These are phyloP conservation scores for Cercospora zeina DNA, from an alignment of 2,329 filamentous ascomycete species.

Conservation along the genomic window DNA sequence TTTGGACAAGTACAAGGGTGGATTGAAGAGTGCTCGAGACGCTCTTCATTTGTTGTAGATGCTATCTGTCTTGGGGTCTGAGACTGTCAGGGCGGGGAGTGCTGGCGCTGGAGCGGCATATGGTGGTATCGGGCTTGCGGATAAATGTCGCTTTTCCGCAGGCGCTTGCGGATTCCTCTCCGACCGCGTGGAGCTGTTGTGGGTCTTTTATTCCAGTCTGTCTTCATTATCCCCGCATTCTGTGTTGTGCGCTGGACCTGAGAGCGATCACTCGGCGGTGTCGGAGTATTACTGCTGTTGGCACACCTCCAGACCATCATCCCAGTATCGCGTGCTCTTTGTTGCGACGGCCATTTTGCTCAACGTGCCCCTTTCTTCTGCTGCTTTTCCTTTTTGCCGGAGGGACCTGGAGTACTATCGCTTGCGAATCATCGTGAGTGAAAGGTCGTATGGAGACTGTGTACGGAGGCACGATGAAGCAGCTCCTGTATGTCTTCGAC, in stretches of 20 bases:
- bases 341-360: too few species aligned
- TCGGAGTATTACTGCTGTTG: neutral
- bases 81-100: neutral
- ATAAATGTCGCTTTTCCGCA: neutral
- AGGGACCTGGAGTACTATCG: too few species aligned
- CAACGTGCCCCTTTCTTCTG: too few species aligned
- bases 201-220: neutral
- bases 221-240: neutral
- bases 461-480: too few species aligned
- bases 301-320: neutral
- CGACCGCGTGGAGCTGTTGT: neutral
- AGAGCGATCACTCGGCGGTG: neutral
- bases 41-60: neutral
- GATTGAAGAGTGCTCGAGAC: neutral
- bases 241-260: neutral
- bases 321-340: neutral
- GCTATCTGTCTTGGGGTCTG: neutral
- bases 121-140: conserved; percentile 5
- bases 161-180: conserved; percentile 4
- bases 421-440: too few species aligned
- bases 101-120: neutral
- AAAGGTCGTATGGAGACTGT: too few species aligned
- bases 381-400: too few species aligned
- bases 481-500: too few species aligned
- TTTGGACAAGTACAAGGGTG: neutral